Evolutionary conservation across 495 filamentous ascomycete species (phyloP), one percentile per base, ranked within the genome.

Genomic region (Tuber umbilicatum): DNA sequence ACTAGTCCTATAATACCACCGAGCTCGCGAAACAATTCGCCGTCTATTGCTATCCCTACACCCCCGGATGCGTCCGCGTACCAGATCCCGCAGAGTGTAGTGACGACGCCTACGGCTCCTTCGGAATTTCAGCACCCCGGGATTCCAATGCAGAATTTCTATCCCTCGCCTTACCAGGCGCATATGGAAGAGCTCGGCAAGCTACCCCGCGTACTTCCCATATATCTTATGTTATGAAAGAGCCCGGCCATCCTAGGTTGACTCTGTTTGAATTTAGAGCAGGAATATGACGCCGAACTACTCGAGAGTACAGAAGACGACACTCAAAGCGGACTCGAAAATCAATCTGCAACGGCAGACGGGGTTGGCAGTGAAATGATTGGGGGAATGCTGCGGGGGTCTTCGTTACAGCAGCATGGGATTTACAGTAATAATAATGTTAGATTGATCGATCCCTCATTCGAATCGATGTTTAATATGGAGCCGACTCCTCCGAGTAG

Each of bases 161-260:
- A 95, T 78, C 90, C 91, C 50, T 90, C 93, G 73, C 89, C 91
- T 37, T 97, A 97, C 83, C 92, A 97, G 83, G 93, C 91, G 83
- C 95, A 98, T 85, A 93, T 94, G 84, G 92, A 97, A 85, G 94
- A 97, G 87, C 91, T 99, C 86, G 95, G 95, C 92, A 94, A 92
- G 94, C 87, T 90, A 85, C 82, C 91, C 90, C 89, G 82, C 85
- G 86, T 87, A 83, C 77, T 87, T 86, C 83, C 85, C 84, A 81
- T 84, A 76, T 77, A 79, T 83, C 79, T 83, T 83, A 73, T 86
- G 78, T 81, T 81, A 85, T 85, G 81, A 88, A 88, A 86, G 88
- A 91, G 86, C 90, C 91, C 82, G 91, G 89, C 87, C 88, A 90
- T 92, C 90, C 91, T 92, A 93, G 89, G 85, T 86, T 91, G 85